These are phyloP conservation scores for Spirogloea muscicola DNA, from an alignment of 139 green algal genomes.

Conservation along the genomic window DNA sequence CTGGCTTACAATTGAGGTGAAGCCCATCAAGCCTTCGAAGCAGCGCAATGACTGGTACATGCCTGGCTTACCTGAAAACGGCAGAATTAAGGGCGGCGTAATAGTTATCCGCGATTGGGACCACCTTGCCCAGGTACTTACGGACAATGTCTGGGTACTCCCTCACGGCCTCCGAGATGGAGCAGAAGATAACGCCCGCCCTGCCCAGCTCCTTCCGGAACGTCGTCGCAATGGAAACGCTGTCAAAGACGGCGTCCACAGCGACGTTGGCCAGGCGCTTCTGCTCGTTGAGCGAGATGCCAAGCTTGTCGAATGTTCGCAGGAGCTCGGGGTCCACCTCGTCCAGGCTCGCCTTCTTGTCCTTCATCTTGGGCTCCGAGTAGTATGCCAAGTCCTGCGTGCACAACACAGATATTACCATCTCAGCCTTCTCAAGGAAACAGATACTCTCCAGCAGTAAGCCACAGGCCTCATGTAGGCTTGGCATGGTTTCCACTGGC, in stretches of 20 bases:
- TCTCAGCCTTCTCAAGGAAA: background rate
- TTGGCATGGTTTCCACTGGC: too few relatives aligned
- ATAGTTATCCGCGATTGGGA: slow-evolving; percentile 96
- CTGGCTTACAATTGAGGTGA: too few relatives aligned
- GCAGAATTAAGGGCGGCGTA: slow-evolving; percentile 94
- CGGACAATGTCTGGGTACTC: slow-evolving; percentile 94
- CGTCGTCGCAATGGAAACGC: slow-evolving; percentile 96
- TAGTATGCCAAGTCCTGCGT: slow-evolving; percentile 92
- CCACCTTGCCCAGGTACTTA: slow-evolving; percentile 67
- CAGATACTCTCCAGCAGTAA: background rate
- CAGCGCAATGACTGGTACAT: too few relatives aligned
- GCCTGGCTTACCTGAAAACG: too few relatives aligned
- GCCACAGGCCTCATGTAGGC: too few relatives aligned
- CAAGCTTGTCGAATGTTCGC: slow-evolving; percentile 93
- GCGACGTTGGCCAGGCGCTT: slow-evolving; percentile 97
- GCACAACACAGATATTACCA: slow-evolving; percentile 85
- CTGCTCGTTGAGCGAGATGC: slow-evolving; percentile 96
- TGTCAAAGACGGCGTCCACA: slow-evolving; percentile 97
- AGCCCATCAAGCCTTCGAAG: too few relatives aligned
- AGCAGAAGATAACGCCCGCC: slow-evolving; percentile 95
- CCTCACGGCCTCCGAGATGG: slow-evolving; percentile 88
- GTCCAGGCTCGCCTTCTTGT: slow-evolving; percentile 72
- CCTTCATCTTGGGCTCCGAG: slow-evolving; percentile 86
- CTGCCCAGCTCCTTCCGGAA: slow-evolving; percentile 92
- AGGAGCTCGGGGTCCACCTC: slow-evolving; percentile 95